Evolutionary conservation across 176 grass and related monocot species (phyloP).

Genomic region (sorghum (Sorghum bicolor)): Sorghum_bicolor_NCBIv3 NC_012872.2:56155001-56155500

Average conservation of each 20-base stretch:
- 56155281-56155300: no score
- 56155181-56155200: not conserved
- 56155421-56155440: not conserved
- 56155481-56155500: not conserved
- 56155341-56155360: not conserved
- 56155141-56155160: no score
- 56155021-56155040: no score
- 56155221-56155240: not conserved
- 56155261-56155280: not conserved
- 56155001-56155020: no score
- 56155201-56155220: not conserved
- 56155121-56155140: no score
- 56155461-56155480: slow-evolving; percentile 28
- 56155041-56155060: no score
- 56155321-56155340: not conserved
- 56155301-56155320: not conserved
- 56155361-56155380: not conserved
- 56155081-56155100: no score
- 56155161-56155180: no score
- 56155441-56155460: not conserved
- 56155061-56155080: no score
- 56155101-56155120: no score
- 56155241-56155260: not conserved
- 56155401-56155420: not conserved
- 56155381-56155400: slow-evolving; percentile 34